Base-by-base conservation (phyloP, 352 stramenopile species). In the Phytophthora palmivora region DNA sequence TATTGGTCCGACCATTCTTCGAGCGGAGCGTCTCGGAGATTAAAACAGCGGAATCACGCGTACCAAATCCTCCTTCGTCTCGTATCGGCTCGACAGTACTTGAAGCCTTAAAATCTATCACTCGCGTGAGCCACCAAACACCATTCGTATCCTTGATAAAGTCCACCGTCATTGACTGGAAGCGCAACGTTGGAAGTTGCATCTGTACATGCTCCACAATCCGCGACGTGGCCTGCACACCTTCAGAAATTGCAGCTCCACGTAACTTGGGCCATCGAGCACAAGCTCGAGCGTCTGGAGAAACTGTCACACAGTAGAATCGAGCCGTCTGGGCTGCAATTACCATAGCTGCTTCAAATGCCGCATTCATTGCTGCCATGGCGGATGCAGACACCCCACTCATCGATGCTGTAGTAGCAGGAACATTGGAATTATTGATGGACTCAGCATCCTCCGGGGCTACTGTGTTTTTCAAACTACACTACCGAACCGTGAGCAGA, bases 111-210 rank as follows among this genome's bases (percentile, higher is more conserved):
- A 91, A 92, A 12, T 78, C 58, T 6, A 88, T 67, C 3, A 91
- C 76, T 4, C 83, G 72, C 24, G 85, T 83, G 37, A 91, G 77
- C 84, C 81, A 95, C 87, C 87, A 95, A 0, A 58, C 58, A 2
- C 81, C 83, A 21, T 44, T 43, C 1, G 32, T 65, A 54, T 91
- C 82, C 28, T 90, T 89, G 50, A 92, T 84, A 41, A 93, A 93
- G 51, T 93, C 86, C 0, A 64, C 72, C 1, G 70, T 78, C 63
- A 95, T 79, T 6, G 79, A 66, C 4, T 71, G 48, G 38, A 95
- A 79, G 24, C 63, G 70, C n/a, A 95, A 60, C 1, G 63, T 70
- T 1, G 82, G 84, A 1, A 93, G 74, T 16, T 92, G 82, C 1
- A 71, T 18, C 21, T 87, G 78, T 0, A 84, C 73, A 30, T 94